Conservation (phyloP, 208 protist genomes). For the Naegleria lovaniensis region DNA sequence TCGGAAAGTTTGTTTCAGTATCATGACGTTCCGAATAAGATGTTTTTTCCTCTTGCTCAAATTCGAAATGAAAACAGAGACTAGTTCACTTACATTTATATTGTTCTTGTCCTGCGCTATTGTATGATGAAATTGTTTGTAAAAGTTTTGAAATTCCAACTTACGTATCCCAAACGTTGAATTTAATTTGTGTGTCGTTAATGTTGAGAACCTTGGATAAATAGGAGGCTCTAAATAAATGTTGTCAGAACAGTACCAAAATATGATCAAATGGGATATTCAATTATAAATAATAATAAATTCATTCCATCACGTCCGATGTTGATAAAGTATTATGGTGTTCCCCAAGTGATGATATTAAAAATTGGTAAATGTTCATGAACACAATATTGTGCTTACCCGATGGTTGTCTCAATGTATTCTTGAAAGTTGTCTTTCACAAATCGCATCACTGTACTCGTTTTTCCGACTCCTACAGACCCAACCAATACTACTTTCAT, state of each 20-base stretch:
- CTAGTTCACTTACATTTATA: background rate
- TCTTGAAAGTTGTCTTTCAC: constrained; percentile 39
- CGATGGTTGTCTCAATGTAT: background rate
- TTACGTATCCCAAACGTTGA: constrained; percentile 45
- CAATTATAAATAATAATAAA: no score
- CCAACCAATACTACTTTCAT: constrained; percentile 41
- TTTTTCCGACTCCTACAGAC: constrained; percentile 39
- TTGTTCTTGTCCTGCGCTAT: background rate
- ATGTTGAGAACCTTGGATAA: constrained; percentile 32
- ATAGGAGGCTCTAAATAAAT: constrained; percentile 31
- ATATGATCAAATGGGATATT: no score
- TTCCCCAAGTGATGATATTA: no score
- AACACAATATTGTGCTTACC: background rate
- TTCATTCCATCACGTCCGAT: no score
- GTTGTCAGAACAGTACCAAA: no score
- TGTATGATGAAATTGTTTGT: background rate
- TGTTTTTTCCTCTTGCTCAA: background rate
- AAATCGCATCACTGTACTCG: constrained; percentile 35
- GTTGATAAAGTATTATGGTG: no score
- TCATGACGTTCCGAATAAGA: no score
- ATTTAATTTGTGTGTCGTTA: constrained; percentile 31
- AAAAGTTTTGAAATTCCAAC: background rate
- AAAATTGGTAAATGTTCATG: no score
- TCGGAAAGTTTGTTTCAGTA: no score
- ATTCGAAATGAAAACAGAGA: background rate